Evolutionary conservation across 2,329 filamentous ascomycete species (phyloP).

Genomic region (Phialophora chinensis): DNA sequence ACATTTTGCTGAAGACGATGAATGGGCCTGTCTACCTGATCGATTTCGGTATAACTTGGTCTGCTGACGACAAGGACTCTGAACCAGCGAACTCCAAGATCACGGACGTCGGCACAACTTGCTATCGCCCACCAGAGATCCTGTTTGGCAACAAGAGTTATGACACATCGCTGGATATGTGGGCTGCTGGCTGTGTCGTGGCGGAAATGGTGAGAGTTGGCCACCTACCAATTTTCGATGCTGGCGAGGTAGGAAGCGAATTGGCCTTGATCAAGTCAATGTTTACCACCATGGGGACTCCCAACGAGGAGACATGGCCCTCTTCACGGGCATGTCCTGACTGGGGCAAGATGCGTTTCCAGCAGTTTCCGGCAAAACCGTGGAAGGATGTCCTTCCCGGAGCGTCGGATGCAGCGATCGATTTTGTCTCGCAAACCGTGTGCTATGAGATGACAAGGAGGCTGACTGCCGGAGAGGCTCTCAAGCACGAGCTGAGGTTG

Average conservation of each 20-base stretch:
- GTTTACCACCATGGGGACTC: slow-evolving; percentile 89
- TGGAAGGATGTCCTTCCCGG: slow-evolving; percentile 75
- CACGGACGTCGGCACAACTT: slow-evolving; percentile 89
- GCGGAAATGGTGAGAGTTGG: slow-evolving; percentile 70
- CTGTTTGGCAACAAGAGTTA: slow-evolving; percentile 84
- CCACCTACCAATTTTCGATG: slow-evolving; percentile 75
- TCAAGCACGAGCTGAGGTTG: slow-evolving; percentile 21
- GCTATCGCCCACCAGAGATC: slow-evolving; percentile 87
- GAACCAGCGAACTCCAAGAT: slow-evolving; percentile 76
- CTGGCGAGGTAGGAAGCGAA: slow-evolving; percentile 89
- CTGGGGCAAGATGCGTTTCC: slow-evolving; percentile 85
- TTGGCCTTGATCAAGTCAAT: slow-evolving; percentile 89
- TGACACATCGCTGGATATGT: slow-evolving; percentile 77
- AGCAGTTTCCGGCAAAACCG: slow-evolving; percentile 67
- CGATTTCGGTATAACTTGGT: slow-evolving; percentile 94
- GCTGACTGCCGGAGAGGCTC: slow-evolving; percentile 61
- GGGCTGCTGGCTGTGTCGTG: slow-evolving; percentile 83
- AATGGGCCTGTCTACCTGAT: slow-evolving; percentile 77
- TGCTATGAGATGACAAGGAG: slow-evolving; percentile 73
- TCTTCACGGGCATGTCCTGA: slow-evolving; percentile 68
- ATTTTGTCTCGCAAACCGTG: slow-evolving; percentile 72
- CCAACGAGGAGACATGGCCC: slow-evolving; percentile 80
- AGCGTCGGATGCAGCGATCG: slow-evolving; percentile 63
- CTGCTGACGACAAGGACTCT: slow-evolving; percentile 60
- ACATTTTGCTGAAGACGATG: slow-evolving; percentile 73